These are phyloP conservation scores for Didymellaceae sp. DNA, from an alignment of 2,329 filamentous ascomycete species.

Conservation along the genomic window DNA sequence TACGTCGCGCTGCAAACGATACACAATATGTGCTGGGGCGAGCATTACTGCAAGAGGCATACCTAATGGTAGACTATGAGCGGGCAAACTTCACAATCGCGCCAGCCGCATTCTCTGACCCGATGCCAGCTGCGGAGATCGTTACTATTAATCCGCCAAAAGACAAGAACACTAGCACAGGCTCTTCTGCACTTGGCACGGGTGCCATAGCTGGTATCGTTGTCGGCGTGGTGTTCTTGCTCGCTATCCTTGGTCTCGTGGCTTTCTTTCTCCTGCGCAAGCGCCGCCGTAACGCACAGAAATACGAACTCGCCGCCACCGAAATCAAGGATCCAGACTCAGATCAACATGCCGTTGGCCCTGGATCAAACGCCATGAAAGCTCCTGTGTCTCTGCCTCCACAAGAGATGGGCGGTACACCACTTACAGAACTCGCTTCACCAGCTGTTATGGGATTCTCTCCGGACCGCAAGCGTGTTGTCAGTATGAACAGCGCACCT, in stretches of 20 bases:
- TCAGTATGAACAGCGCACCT: conserved; percentile 31
- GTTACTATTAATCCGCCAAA: conserved; percentile 31
- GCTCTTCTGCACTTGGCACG: conserved; percentile 23
- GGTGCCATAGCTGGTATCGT: conserved; percentile 45
- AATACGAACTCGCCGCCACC: conserved; percentile 31
- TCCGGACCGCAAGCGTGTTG: conserved; percentile 26
- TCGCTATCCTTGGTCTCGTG: conserved; percentile 29
- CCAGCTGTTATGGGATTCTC: conserved; percentile 21
- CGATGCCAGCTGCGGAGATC: conserved; percentile 37
- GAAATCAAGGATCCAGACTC: conserved; percentile 29
- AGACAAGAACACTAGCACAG: background rate
- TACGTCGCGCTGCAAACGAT: conserved; percentile 63
- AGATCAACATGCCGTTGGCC: conserved; percentile 2
- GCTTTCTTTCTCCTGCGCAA: conserved; percentile 31
- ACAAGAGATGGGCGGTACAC: conserved; percentile 36
- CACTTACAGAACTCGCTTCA: conserved; percentile 32
- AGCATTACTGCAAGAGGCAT: conserved; percentile 71
- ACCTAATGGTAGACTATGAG: conserved; percentile 57
- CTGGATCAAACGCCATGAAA: conserved; percentile 21
- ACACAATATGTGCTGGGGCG: conserved; percentile 68
- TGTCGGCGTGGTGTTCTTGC: conserved; percentile 27
- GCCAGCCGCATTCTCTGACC: conserved; percentile 44
- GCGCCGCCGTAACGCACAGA: conserved; percentile 21
- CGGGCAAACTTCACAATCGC: conserved; percentile 54
- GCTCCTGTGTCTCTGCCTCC: conserved; percentile 7